Conservation (phyloP, 768 basidiomycete species). For the Amylocystis lapponica region DNA sequence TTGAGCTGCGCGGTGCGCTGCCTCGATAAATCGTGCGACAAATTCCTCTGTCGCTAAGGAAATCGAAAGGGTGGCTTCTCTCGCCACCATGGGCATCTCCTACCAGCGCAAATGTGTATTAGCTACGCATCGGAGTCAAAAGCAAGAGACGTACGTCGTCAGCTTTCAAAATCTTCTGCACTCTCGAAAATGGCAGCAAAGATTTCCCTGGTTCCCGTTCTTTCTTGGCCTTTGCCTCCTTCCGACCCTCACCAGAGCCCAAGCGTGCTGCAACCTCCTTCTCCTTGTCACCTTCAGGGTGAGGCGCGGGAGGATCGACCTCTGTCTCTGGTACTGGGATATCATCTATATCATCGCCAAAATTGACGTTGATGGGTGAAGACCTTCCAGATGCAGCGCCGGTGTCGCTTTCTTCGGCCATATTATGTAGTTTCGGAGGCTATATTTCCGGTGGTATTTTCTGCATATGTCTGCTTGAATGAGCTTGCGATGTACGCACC, state of each 20-base stretch:
- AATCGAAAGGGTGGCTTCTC: constrained; percentile 75
- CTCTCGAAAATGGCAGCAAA: constrained; percentile 65
- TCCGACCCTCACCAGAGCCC: neutral
- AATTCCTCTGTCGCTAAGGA: constrained; percentile 87
- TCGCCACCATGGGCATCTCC: constrained; percentile 73
- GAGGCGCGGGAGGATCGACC: too few relatives aligned
- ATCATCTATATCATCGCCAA: neutral
- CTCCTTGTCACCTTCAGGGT: too few relatives aligned
- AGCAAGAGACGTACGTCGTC: constrained; percentile 52
- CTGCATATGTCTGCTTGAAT: too few relatives aligned
- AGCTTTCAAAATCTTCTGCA: constrained; percentile 82
- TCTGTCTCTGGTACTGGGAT: neutral
- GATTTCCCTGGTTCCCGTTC: constrained; percentile 51
- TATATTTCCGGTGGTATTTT: too few relatives aligned
- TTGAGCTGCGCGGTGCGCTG: constrained; percentile 64
- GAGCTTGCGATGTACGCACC: too few relatives aligned
- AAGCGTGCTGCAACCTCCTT: too few relatives aligned
- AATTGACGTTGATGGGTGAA: too few relatives aligned
- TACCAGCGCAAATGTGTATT: constrained; percentile 19
- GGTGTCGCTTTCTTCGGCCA: too few relatives aligned
- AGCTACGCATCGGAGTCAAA: neutral
- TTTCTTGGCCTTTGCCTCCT: neutral
- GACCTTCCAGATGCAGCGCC: too few relatives aligned
- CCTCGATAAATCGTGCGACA: constrained; percentile 66
- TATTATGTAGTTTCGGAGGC: too few relatives aligned